A percentile compares a stretch with the other conserved stretches of the same genome.
Evolutionary conservation across 2,329 filamentous ascomycete species (phyloP).

Genomic region (Aspergillus caelatus): DNA sequence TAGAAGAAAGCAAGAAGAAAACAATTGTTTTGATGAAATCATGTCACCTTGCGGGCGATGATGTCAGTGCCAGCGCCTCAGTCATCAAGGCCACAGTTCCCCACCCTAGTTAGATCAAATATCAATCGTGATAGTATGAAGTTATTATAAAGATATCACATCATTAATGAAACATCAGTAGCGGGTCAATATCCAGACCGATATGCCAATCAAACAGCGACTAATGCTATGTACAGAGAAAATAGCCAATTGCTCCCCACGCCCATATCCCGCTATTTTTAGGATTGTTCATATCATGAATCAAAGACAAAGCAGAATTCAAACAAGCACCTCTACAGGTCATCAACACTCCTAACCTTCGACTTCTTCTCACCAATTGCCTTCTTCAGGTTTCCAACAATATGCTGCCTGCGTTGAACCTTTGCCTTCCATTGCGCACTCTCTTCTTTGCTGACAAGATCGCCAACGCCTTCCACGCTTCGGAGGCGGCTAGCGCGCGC

Average conservation of each 20-base stretch:
- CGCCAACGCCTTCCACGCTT: slow-evolving; percentile 30
- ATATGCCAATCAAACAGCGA: neutral
- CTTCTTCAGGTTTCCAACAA: slow-evolving; percentile 39
- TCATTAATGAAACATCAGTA: neutral
- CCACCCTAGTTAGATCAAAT: neutral
- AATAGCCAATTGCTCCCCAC: slow-evolving; percentile 9
- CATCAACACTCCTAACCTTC: slow-evolving; percentile 38
- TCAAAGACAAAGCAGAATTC: slow-evolving; percentile 11
- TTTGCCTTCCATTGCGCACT: slow-evolving; percentile 40
- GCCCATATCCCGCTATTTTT: slow-evolving; percentile 14
- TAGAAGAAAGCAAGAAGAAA: neutral
- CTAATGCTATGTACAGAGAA: slow-evolving; percentile 11
- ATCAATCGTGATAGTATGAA: neutral
- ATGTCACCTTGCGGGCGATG: slow-evolving; percentile 1
- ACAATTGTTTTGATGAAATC: neutral
- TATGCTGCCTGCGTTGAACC: slow-evolving; percentile 36
- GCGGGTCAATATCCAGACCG: neutral
- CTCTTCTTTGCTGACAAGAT: slow-evolving; percentile 33
- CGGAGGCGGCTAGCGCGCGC: slow-evolving; percentile 36
- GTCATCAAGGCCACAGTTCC: neutral
- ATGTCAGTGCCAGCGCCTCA: slow-evolving; percentile 12
- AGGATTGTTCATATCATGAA: slow-evolving; percentile 4
- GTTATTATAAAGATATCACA: neutral
- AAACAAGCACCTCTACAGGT: slow-evolving; percentile 25
- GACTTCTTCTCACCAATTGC: slow-evolving; percentile 38